Base-by-base conservation (phyloP, 2,329 filamentous ascomycete species). In the Xylariaceae sp. region DNA sequence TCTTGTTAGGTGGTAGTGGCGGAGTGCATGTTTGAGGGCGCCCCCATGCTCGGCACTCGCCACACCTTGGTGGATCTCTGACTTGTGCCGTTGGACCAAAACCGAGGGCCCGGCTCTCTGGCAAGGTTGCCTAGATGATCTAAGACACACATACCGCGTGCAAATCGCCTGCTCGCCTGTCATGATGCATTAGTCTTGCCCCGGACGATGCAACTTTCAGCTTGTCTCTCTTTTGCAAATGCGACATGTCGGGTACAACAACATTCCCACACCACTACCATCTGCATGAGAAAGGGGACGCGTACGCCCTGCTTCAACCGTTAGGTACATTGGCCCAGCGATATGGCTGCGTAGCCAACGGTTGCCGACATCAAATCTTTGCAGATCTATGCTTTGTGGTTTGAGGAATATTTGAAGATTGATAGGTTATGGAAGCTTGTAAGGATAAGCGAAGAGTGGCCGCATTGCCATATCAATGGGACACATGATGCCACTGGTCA, bases 141-240 rank as follows among this genome's bases (percentile, higher is more conserved):
- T 51, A 45, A 58, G 50, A 58, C 46, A 55, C 41, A 38, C 48
- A 49, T 51, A 53, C 41, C 22, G 22, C 22, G 22, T 28, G 52
- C 47, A 53, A 44, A 33, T 42, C 36, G 31, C 40, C 47, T 60
- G 53, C 57, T 51, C 50, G 48, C 47, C 50, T 54, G 31, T 53
- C 53, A 59, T 16, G 13, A 49, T 54, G 49, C 57, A 60, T 58
- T 42, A 42, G 40, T 40, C 54, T 54, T 58, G 55, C 58, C 58
- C 50, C 58, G 45, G 45, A 47, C 49, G 53, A 62, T 64, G 64
- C 64, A 63, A 33, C 53, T 63, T 66, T 68, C 65, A 68, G 66
- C 66, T 68, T 54, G 53, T 54, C 48, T 56, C 57, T 60, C 43
- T 16, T 38, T 48, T 42, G 53, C 57, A 52, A 50, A 47, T 53